Evolutionary conservation across 1,139 yeast species (phyloP), one percentile per base, ranked within the genome.

Genomic region (Eremothecium sinecaudum): DNA sequence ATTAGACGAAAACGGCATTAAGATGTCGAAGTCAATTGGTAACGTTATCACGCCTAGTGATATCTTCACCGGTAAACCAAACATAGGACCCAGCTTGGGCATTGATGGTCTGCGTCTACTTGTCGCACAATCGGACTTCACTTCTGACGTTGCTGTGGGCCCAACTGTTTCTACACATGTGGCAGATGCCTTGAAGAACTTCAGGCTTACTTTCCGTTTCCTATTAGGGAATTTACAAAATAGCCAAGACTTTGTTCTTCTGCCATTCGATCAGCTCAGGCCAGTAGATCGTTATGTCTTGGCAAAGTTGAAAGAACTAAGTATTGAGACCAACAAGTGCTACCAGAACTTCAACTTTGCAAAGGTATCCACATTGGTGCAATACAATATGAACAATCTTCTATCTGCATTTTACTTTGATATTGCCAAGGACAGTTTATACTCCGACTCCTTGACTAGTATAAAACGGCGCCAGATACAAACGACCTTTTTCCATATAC

Each of bases 21-120:
- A 90, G 51, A 90, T 90, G 98, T 86, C 97, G 2, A 90, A 90
- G 53, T 83, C 95, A 1, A 61, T 82, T 32, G 96, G 97, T 0
- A 90, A 90, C 48, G 77, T 77, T 0, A 71, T 87, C 24, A 58
- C 72, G 1, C 97, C 98, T 0, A 48, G 47, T 5, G 74, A 73
- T 30, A 73, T 79, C 8, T 73, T 87, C 28, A 62, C 71, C 32
- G 95, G 95, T 2, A 73, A 75, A 30, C 67, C 67, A 20, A 67
- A 71, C 36, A 67, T 67, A 3, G 58, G 78, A 16, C 86, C 86
- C 1, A 67, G 75, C n/a, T 62, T 87, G 19, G 98, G 98, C 5
- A 73, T 84, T 11, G 97, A 87, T 58, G 98, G 98, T 0, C 63
- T 92, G 43, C 67, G 99, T 46, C 64, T 87, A 37, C 81, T 96